Conservation (phyloP, 345 rosid species). For the Carallia pectinifolia region DNA sequence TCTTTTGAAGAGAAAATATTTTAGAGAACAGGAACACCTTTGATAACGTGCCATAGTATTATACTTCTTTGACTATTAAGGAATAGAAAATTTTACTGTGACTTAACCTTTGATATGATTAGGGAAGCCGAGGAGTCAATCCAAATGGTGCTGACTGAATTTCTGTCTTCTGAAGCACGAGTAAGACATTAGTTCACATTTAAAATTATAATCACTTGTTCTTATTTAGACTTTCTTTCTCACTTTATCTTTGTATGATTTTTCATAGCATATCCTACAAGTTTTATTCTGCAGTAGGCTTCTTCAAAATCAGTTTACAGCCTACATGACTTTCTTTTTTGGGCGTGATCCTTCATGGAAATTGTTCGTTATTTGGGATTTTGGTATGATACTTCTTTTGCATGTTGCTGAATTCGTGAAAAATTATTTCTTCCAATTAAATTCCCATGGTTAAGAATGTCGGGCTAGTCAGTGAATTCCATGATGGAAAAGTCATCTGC, state of each 20-base stretch:
- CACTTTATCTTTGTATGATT: not conserved
- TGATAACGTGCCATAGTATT: too few relatives aligned
- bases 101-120: slow-evolving; percentile 21
- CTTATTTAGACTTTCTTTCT: not conserved
- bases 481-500: not conserved
- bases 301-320: not conserved
- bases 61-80: not conserved
- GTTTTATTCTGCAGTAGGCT: not conserved
- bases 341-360: too few relatives aligned
- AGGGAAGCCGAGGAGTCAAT: slow-evolving; percentile 96
- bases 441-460: not conserved
- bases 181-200: slow-evolving; percentile 66
- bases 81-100: slow-evolving; percentile 1
- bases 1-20: too few relatives aligned
- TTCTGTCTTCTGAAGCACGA: slow-evolving; percentile 81
- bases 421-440: not conserved
- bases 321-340: too few relatives aligned
- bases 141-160: slow-evolving; percentile 93
- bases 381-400: not conserved
- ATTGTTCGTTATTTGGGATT: not conserved
- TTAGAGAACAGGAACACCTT: not conserved
- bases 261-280: not conserved
- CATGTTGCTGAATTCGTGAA: not conserved
- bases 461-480: not conserved
- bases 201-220: not conserved